These are phyloP conservation scores for Beauveria pseudobassiana DNA, from an alignment of 2,329 filamentous ascomycete genomes.

Conservation along the genomic window DNA sequence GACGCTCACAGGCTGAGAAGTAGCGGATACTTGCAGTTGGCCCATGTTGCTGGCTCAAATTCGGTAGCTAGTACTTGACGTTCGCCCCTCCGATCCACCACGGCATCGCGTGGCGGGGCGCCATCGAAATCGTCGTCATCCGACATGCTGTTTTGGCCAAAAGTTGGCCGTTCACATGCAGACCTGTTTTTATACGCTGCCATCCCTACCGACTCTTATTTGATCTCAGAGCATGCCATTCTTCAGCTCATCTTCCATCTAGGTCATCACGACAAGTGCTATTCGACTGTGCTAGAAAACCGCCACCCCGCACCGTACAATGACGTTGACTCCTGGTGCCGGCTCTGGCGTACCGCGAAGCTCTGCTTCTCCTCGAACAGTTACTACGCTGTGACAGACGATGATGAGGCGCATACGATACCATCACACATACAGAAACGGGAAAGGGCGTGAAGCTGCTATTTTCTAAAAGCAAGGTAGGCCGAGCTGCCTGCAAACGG, in stretches of 20 bases:
- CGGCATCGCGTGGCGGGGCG: conserved; percentile 6
- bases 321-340: neutral
- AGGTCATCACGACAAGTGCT: neutral
- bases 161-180: neutral
- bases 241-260: neutral
- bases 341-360: neutral
- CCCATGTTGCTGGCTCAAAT: neutral
- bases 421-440: conserved; percentile 70
- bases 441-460: conserved; percentile 86
- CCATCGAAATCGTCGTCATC: conserved; percentile 3
- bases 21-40: neutral
- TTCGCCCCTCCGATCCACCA: neutral
- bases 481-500: conserved; percentile 32
- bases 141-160: neutral
- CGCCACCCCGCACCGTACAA: neutral
- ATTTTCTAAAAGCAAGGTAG: conserved; percentile 97
- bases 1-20: conserved; percentile 9
- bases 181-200: neutral
- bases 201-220: neutral
- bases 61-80: neutral
- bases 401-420: conserved; percentile 93
- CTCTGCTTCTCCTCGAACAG: conserved; percentile 63
- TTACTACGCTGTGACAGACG: conserved; percentile 93
- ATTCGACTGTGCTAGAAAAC: neutral
- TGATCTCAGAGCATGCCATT: neutral